These are phyloP conservation scores for Xerocomus minutiporus DNA, from an alignment of 1,284 basidiomycete genomes.

Conservation along the genomic window DNA sequence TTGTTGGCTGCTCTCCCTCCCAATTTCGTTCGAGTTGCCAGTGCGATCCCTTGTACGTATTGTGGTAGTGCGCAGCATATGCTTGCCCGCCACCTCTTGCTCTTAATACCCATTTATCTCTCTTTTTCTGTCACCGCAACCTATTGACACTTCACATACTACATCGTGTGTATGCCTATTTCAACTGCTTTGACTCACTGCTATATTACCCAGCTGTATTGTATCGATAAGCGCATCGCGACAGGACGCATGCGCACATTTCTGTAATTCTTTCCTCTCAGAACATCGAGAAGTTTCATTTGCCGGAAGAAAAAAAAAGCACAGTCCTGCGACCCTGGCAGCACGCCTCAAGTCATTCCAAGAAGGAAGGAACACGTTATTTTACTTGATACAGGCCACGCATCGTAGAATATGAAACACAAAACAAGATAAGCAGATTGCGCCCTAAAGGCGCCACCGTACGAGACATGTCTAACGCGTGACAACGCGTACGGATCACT, in stretches of 20 bases:
- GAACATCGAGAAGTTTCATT: neutral
- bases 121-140: slow-evolving; percentile 12
- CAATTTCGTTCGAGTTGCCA: slow-evolving; percentile 17
- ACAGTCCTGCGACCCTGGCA: slow-evolving; percentile 13
- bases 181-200: slow-evolving; percentile 9
- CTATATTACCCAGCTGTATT: slow-evolving; percentile 27
- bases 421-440: slow-evolving; percentile 9
- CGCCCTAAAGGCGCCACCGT: neutral
- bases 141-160: slow-evolving; percentile 22
- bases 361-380: slow-evolving; percentile 6
- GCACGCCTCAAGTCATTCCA: slow-evolving; percentile 9
- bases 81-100: slow-evolving; percentile 6
- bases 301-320: neutral
- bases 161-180: slow-evolving; percentile 15
- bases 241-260: slow-evolving; percentile 1
- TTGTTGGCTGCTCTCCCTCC: slow-evolving; percentile 13
- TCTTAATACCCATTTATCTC: slow-evolving; percentile 13
- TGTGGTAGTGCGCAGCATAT: slow-evolving; percentile 18
- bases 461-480: neutral
- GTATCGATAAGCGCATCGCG: slow-evolving; percentile 7
- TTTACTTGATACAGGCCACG: slow-evolving; percentile 6
- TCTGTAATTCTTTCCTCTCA: neutral
- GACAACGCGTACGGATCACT: slow-evolving; percentile 9
- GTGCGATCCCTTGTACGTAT: slow-evolving; percentile 25
- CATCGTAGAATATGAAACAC: slow-evolving; percentile 9